Evolutionary conservation across 148 eudicot species (phyloP).

Genomic region (Cornus controversa): DNA sequence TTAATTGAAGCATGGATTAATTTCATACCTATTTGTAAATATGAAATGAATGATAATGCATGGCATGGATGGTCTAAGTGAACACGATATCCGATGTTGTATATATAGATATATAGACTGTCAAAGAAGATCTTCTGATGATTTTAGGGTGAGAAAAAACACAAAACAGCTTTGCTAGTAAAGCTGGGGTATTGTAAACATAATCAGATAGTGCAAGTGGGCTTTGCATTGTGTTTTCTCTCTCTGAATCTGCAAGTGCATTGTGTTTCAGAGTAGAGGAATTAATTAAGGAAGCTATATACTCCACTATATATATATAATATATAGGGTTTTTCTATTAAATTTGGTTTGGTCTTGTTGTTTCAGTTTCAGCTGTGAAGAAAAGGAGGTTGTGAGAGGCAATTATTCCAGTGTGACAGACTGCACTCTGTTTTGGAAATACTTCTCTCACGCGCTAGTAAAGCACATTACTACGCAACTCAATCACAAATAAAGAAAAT

Average conservation of each 20-base stretch:
- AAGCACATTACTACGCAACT: background rate
- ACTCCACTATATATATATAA: too few relatives aligned
- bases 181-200: background rate
- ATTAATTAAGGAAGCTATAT: too few relatives aligned
- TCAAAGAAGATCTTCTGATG: conserved; percentile 2
- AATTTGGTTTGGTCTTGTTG: conserved; percentile 1
- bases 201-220: background rate
- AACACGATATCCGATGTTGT: background rate
- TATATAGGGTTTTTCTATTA: background rate
- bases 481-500: background rate
- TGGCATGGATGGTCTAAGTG: background rate
- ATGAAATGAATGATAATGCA: background rate
- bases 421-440: background rate
- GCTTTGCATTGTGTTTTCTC: background rate
- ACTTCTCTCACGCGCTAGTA: background rate
- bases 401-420: conserved; percentile 7
- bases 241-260: background rate
- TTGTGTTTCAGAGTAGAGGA: background rate
- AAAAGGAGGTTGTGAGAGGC: background rate
- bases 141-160: background rate
- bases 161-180: background rate
- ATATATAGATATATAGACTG: background rate
- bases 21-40: too few relatives aligned
- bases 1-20: too few relatives aligned
- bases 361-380: conserved; percentile 7